Evolutionary conservation across 2,329 filamentous ascomycete species (phyloP).

Genomic region (Paecilomyces fulvus): DNA sequence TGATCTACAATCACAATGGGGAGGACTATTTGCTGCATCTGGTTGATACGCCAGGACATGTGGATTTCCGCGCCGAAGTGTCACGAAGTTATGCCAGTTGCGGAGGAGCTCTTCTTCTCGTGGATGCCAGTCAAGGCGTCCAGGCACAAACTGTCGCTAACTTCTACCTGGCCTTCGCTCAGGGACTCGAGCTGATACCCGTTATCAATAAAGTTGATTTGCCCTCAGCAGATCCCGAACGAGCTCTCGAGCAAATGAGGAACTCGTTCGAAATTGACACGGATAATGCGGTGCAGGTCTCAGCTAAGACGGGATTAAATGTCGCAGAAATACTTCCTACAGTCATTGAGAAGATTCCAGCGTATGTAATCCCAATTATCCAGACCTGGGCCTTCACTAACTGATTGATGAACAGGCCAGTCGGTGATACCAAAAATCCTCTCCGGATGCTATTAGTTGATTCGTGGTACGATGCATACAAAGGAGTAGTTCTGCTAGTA

Average conservation of each 20-base stretch:
- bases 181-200: slow-evolving; percentile 76
- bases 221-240: slow-evolving; percentile 74
- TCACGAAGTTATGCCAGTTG: slow-evolving; percentile 93
- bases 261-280: slow-evolving; percentile 81
- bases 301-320: slow-evolving; percentile 88
- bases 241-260: slow-evolving; percentile 78
- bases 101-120: slow-evolving; percentile 81
- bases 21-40: slow-evolving; percentile 89
- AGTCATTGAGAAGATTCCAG: slow-evolving; percentile 77
- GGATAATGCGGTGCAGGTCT: slow-evolving; percentile 66
- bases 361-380: slow-evolving; percentile 28
- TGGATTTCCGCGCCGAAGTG: slow-evolving; percentile 95
- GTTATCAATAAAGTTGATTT: slow-evolving; percentile 97
- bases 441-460: slow-evolving; percentile 84
- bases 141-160: slow-evolving; percentile 98
- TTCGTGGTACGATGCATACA: slow-evolving; percentile 96
- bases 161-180: slow-evolving; percentile 93
- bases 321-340: slow-evolving; percentile 74
- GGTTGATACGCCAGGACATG: slow-evolving; percentile 94
- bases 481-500: slow-evolving; percentile 85
- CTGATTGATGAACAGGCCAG: slow-evolving; percentile 40
- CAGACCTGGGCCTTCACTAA: slow-evolving; percentile 11
- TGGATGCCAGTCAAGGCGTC: slow-evolving; percentile 92
- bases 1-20: slow-evolving; percentile 84
- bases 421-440: slow-evolving; percentile 63